phyloP scores from a whole-genome alignment of 805 yeast genomes.

The Myxozyma vanderwaltii region DNA sequence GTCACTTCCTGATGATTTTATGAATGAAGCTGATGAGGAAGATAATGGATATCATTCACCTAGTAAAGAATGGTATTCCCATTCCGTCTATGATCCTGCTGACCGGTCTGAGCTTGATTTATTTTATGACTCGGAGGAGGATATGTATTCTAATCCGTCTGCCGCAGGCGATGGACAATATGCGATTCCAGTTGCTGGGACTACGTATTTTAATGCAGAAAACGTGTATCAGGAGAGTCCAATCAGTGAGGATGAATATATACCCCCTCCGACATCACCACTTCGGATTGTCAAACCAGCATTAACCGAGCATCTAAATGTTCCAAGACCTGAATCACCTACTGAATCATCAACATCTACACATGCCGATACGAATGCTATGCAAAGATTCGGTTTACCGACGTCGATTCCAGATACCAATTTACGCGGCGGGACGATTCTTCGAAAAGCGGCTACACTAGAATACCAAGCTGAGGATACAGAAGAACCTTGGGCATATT shows the following conservation, averaged over 20 bases:
- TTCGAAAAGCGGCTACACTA: not conserved
- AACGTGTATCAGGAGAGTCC: not conserved
- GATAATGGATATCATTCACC: not conserved
- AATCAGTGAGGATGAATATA: not conserved
- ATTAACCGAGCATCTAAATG: not conserved
- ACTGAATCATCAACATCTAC: conserved; percentile 26
- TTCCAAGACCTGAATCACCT: conserved; percentile 17
- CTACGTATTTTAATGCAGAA: not conserved
- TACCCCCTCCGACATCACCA: not conserved
- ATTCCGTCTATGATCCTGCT: not conserved
- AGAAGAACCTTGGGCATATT: conserved; percentile 23
- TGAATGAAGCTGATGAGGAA: not conserved
- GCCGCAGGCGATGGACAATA: not conserved
- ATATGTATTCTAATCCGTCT: not conserved
- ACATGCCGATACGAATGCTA: conserved; percentile 16
- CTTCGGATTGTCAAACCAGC: not conserved
- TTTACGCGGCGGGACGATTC: not conserved
- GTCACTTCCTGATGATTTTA: not conserved
- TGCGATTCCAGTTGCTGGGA: conserved; percentile 1
- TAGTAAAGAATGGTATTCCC: not conserved
- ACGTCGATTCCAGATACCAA: conserved; percentile 6
- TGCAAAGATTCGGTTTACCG: conserved; percentile 18
- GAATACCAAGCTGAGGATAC: not conserved
- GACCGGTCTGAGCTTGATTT: not conserved
- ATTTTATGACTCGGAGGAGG: not conserved